Conservation (phyloP, 352 stramenopile species). For the Globisporangium canariense region DNA sequence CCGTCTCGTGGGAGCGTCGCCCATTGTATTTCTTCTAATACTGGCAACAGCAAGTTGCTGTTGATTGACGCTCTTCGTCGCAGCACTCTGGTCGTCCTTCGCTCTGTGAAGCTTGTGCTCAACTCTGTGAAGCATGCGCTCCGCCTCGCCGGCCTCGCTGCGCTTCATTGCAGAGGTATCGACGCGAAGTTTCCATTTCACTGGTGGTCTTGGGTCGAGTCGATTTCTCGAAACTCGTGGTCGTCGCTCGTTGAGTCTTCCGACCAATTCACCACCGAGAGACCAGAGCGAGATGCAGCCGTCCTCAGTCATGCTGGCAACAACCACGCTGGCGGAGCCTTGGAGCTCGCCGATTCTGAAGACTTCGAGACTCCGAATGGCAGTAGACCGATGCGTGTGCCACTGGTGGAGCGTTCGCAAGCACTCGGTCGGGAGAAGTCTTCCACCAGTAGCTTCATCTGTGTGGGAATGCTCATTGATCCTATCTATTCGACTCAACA, state of each 20-base stretch:
- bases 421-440: neutral
- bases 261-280: constrained; percentile 26
- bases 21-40: constrained; percentile 1
- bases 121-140: constrained; percentile 12
- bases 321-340: constrained; percentile 2
- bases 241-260: constrained; percentile 19
- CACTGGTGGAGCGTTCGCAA: constrained; percentile 24
- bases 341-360: constrained; percentile 9
- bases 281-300: constrained; percentile 35
- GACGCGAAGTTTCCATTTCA: constrained; percentile 13
- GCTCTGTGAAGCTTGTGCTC: constrained; percentile 10
- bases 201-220: neutral
- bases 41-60: neutral
- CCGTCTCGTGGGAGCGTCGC: neutral
- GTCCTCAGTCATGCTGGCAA: constrained; percentile 29
- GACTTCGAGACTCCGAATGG: constrained; percentile 23
- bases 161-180: neutral
- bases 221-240: neutral
- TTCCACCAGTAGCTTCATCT: neutral
- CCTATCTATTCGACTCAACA: constrained; percentile 8
- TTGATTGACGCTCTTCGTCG: neutral
- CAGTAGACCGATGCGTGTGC: constrained; percentile 19
- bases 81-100: neutral
- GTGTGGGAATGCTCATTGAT: neutral
- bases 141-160: neutral